Evolutionary conservation across 805 yeast genomes (phyloP), one percentile per base, ranked within the genome.

Genomic region (Kluyveromyces siamensis): DNA sequence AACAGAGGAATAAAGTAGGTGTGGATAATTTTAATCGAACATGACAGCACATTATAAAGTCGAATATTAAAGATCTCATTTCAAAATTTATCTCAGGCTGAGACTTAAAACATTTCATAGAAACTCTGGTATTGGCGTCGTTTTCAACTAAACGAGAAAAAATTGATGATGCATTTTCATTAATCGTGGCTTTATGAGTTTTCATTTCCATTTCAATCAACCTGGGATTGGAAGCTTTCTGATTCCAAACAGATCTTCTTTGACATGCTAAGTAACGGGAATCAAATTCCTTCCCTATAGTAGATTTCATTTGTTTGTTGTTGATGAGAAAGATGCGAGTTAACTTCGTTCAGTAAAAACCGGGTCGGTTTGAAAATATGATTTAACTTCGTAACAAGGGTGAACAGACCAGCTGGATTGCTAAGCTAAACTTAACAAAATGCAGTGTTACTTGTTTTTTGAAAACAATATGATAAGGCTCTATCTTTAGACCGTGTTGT

Each of bases 21-120:
- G 76, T 80, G 48, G 75, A 79, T 58, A 82, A 75, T 54, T 72
- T 84, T 58, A 75, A 73, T 53, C 79, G 81, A 48, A 81, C 75
- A 66, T 81, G 82, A 48, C 80, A 72, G 42, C 89, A 91, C 65
- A 88, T 74, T 38, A 89, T 69, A 59, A 89, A 90, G 60, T 89
- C 96, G 48, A 91, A 79, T 48, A 91, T 71, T 55, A 83, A 80
- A 19, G 83, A 80, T 59, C 98, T 77, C 80, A 88, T 86, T 36
- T 63, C 63, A 19, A 58, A 56, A 48, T 57, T 62, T 61, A 69
- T 73, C 52, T 70, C 70, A 18, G 73, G 73, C 48, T 70, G 74
- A 1, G 70, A 58, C 19, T 53, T 56, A 17, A 70, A 66, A 46
- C 65, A 51, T 9, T 64, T 56, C 6, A 66, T 56, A 19, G 55